A percentile compares a stretch with the other conserved stretches of the same genome.
phyloP scores from a whole-genome alignment of 139 green algal species.

The Eudorina sp. region DNA sequence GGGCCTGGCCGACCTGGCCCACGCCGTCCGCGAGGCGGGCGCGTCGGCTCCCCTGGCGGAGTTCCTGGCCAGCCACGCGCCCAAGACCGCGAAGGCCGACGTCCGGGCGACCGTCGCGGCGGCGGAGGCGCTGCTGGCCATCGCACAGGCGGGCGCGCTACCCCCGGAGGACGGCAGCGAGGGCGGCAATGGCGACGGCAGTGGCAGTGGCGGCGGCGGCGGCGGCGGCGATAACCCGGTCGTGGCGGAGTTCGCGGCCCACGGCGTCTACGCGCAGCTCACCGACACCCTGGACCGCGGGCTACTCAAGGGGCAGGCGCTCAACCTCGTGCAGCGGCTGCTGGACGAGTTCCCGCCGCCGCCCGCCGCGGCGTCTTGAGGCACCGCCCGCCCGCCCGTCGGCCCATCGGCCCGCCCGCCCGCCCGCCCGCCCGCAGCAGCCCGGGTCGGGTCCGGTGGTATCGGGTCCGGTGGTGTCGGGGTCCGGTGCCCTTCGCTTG shows the following conservation, averaged over 20 bases:
- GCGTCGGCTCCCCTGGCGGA: background rate
- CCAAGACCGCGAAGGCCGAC: background rate
- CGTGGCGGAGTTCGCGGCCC: background rate
- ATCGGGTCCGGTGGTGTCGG: background rate
- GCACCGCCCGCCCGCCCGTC: no score
- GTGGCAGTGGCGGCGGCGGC: background rate
- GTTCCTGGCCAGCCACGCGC: background rate
- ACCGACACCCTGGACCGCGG: background rate
- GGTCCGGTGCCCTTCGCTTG: background rate
- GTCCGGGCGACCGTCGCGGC: background rate
- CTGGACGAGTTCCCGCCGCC: background rate
- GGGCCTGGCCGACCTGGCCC: background rate
- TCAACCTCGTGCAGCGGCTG: background rate
- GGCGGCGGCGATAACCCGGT: background rate
- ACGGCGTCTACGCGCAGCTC: background rate
- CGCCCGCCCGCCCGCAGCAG: background rate
- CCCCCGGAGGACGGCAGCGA: background rate
- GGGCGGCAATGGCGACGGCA: background rate
- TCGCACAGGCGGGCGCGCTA: background rate
- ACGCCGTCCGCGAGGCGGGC: background rate
- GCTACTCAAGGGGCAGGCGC: background rate
- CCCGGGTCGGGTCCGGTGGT: background rate
- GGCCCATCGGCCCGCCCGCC: background rate
- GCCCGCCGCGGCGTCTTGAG: background rate
- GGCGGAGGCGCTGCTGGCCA: constrained; percentile 9